Base-by-base conservation (phyloP, 257 asterid species). In the Salvia splendens region DNA sequence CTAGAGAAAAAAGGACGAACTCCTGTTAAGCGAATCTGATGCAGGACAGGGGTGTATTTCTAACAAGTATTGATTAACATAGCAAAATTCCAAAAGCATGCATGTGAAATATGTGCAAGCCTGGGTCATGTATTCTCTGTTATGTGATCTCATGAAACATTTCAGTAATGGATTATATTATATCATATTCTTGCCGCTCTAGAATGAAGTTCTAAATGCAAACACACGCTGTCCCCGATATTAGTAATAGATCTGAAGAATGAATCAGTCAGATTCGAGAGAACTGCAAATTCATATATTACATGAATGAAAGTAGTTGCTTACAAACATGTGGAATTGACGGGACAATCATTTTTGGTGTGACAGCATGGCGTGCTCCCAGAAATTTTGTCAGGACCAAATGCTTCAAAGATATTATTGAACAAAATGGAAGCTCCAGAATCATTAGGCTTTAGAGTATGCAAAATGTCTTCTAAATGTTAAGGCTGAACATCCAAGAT, bases 321-420 rank as follows among this genome's bases (percentile, higher is more conserved):
- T 91, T 83, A 94, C 99, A 87, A 75, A 78, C 97, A 94, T 62
- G 77, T 67, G 75, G 94, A 77, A 78, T 61, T 65, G 52, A 43
- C 64, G 65, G 56, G 74, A 73, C 69, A 72, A 64, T 78, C 74
- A 53, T 68, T 52, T 60, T 66, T 46, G 65, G 69, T 54, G 68
- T 80, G 92, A 68, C 58, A 47, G 76, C 88, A 84, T 38, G 75
- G 69, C 56, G 42, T 24, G 50, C 75, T 24, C 66, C 68, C 79
- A 61, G 74, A 64, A 70, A 75, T 64, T 69, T 47, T 61, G 61
- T 71, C 72, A 48, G 65, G 52, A 63, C 73, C 75, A 71, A 65
- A 73, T 62, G 81, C 55, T 60, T 86, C 86, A 73, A 94, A 88
- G 72, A 94, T 88, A 52, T 78, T 78, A 65, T 68, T 70, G 83